Evolutionary conservation across 352 stramenopile species (phyloP), one percentile per base, ranked within the genome.

Genomic region (Globisporangium paroecandrum): DNA sequence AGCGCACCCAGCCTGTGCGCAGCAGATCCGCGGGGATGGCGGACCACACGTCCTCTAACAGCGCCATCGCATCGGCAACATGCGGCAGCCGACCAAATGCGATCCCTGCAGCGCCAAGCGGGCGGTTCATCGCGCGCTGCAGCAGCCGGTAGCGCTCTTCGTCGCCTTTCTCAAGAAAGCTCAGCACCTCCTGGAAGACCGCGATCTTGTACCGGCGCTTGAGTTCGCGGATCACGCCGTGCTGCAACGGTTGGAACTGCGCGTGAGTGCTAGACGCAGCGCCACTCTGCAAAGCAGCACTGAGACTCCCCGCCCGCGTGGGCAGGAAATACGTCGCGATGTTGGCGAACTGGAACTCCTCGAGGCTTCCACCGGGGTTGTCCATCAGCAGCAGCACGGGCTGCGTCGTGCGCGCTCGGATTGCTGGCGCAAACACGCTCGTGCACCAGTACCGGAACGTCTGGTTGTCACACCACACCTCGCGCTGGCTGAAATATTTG

Each of bases 391-490:
- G 67, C 55, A 89, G 62, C 24, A 89, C 73, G 3, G 66, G 75
- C 36, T 72, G 77, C 32, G 75, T 74, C 18, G 78, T 89, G 25
- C 71, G 77, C 62, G 77, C 65, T 24, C 73, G 71, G 5, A 89
- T 66, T 12, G 80, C 75, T 1, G 81, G 81, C 1, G 83, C 34
- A 57, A 89, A 87, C 4, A 89, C 74, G 20, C 70, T 51, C 10
- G 78, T 29, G 38, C 79, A 83, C 81, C 81, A 89, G 46, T 85
- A 74, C 62, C 76, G 73, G 49, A 87, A 89, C 29, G 81, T 87
- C 51, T 69, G 72, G 24, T 72, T 69, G 64, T 82, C 77, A 54
- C 78, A 85, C 81, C 81, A 87, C 20, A 86, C 73, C 59, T 89
- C 78, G 43, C 77, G 68, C 25, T 87, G 78, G 27, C 75, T 78